Conservation (phyloP, 345 rosid species). For the Arabidopsis thaliana region DNA sequence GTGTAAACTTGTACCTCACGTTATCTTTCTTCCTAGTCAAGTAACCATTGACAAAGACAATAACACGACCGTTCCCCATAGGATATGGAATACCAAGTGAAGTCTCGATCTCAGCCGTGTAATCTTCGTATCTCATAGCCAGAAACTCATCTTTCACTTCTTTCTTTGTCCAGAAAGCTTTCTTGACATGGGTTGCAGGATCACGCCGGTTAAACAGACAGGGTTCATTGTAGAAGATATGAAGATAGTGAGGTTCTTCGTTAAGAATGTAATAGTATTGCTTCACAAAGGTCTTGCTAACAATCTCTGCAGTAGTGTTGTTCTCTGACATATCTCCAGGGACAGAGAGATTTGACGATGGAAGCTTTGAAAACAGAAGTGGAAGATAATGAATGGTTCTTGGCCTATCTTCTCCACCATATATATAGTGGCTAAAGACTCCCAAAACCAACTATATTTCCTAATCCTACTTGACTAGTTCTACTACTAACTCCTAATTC, state of each 20-base stretch:
- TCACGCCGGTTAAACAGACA: slow-evolving; percentile 35
- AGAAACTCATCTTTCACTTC: slow-evolving; percentile 36
- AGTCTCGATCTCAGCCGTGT: slow-evolving; percentile 27
- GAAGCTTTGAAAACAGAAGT: background rate
- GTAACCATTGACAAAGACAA: slow-evolving; percentile 29
- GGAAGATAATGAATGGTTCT: slow-evolving; percentile 22
- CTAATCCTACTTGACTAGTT: slow-evolving; percentile 9
- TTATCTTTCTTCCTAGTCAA: slow-evolving; percentile 28
- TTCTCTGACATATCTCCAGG: slow-evolving; percentile 18
- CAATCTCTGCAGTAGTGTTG: background rate
- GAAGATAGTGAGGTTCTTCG: slow-evolving; percentile 31
- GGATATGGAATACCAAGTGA: slow-evolving; percentile 33
- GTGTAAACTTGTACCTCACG: slow-evolving; percentile 27
- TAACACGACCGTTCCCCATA: slow-evolving; percentile 4
- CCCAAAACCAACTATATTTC: slow-evolving; percentile 1
- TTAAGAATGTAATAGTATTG: slow-evolving; percentile 26
- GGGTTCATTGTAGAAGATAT: slow-evolving; percentile 21
- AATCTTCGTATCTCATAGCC: slow-evolving; percentile 22
- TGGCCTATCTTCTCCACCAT: slow-evolving; percentile 5
- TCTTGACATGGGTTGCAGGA: slow-evolving; percentile 17
- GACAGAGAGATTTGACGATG: background rate
- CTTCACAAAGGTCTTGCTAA: slow-evolving; percentile 21
- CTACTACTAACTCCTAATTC: background rate
- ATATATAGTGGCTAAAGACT: background rate
- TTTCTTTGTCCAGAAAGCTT: slow-evolving; percentile 19